A percentile compares a stretch with the other conserved stretches of the same genome.
Conservation (phyloP, 306 rosid genomes). For the Cicer cuneatum region DNA sequence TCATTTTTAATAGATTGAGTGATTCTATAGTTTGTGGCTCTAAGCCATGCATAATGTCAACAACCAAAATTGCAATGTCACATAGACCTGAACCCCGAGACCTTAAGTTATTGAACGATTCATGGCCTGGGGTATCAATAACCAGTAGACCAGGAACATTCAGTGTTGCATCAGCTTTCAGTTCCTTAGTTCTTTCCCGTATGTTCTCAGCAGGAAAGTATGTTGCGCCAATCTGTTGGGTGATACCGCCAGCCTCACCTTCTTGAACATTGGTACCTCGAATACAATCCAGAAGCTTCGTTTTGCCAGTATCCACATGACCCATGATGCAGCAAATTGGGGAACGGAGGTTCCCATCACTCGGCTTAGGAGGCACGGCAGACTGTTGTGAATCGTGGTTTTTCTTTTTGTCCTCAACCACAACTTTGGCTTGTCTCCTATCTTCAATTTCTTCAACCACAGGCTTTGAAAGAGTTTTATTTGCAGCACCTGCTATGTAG, state of each 20-base stretch:
- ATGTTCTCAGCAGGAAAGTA: constrained; percentile 93
- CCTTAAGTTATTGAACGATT: constrained; percentile 84
- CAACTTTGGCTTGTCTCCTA: constrained; percentile 50
- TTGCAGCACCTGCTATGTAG: constrained; percentile 48
- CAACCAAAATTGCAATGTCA: constrained; percentile 95
- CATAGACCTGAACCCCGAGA: constrained; percentile 97
- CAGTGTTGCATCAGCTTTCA: constrained; percentile 94
- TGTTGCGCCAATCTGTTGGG: constrained; percentile 98
- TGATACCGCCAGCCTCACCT: constrained; percentile 99
- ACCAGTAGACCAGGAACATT: constrained; percentile 91
- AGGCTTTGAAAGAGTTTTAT: constrained; percentile 50
- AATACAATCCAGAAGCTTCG: constrained; percentile 91
- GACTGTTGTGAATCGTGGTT: constrained; percentile 46
- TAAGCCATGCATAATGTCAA: constrained; percentile 97
- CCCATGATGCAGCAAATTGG: constrained; percentile 99
- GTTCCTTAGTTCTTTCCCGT: constrained; percentile 90
- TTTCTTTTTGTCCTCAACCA: constrained; percentile 49
- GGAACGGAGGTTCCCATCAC: constrained; percentile 84
- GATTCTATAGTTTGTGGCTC: constrained; percentile 97
- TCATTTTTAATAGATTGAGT: constrained; percentile 86
- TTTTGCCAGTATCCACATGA: constrained; percentile 97
- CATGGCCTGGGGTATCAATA: constrained; percentile 98
- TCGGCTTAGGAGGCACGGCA: constrained; percentile 51
- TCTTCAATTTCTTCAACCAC: constrained; percentile 51
- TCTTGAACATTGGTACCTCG: constrained; percentile 97